These are phyloP conservation scores for Farysia itapuensis DNA, from an alignment of 1,284 basidiomycete genomes.

Conservation along the genomic window DNA sequence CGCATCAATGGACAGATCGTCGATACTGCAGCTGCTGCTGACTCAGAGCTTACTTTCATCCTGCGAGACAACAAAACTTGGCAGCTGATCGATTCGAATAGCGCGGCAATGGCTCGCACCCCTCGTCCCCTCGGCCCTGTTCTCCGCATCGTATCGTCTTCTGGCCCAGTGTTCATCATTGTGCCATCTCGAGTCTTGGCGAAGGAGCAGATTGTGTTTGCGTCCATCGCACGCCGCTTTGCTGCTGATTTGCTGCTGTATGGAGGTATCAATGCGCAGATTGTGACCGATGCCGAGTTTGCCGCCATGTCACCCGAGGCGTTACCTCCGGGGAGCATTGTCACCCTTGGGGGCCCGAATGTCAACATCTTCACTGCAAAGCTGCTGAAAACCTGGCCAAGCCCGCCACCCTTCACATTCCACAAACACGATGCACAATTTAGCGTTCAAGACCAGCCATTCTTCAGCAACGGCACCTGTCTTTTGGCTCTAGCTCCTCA, in stretches of 20 bases:
- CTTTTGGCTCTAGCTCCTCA: conserved; percentile 17
- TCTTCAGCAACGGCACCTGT: conserved; percentile 18
- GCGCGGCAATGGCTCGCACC: background rate
- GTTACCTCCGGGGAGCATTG: conserved; percentile 14
- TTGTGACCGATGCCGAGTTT: conserved; percentile 21
- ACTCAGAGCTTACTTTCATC: background rate
- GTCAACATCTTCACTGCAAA: conserved; percentile 17
- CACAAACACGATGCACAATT: conserved; percentile 14
- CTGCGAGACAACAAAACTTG: background rate
- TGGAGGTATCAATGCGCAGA: conserved; percentile 24
- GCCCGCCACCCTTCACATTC: conserved; percentile 8
- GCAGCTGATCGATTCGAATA: background rate
- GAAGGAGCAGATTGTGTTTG: conserved; percentile 6
- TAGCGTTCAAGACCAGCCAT: conserved; percentile 15
- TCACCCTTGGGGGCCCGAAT: conserved; percentile 22
- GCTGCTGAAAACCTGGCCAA: conserved; percentile 7
- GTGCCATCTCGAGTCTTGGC: conserved; percentile 6
- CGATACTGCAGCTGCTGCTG: background rate
- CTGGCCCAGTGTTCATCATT: conserved; percentile 24
- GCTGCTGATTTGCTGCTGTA: conserved; percentile 30
- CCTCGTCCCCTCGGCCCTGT: conserved; percentile 25
- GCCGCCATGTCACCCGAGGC: background rate
- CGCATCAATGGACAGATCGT: background rate
- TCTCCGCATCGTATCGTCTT: conserved; percentile 14
- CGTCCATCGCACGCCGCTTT: conserved; percentile 13